These are phyloP conservation scores for Tranzscheliella williamsii DNA, from an alignment of 1,284 basidiomycete species.

Conservation along the genomic window DNA sequence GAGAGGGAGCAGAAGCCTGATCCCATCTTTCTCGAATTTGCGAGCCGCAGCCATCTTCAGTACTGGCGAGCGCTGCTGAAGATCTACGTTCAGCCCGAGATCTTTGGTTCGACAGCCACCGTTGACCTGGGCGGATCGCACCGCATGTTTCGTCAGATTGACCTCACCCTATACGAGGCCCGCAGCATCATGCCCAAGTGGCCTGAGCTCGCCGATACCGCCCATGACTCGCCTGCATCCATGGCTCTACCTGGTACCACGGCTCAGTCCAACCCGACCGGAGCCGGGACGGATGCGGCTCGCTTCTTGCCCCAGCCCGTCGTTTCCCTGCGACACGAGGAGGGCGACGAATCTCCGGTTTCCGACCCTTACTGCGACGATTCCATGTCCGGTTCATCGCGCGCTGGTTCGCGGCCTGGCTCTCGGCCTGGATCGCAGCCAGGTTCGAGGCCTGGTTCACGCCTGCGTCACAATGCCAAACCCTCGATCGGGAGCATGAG, in stretches of 20 bases:
- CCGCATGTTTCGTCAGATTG: slow-evolving; percentile 42
- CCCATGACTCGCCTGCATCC: slow-evolving; percentile 5
- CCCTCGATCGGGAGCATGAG: slow-evolving; percentile 18
- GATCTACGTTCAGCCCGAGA: slow-evolving; percentile 38
- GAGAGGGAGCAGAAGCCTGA: slow-evolving; percentile 17
- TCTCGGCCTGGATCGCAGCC: slow-evolving; percentile 8
- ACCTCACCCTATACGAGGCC: slow-evolving; percentile 46
- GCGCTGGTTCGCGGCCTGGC: slow-evolving; percentile 16
- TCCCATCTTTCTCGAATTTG: slow-evolving; percentile 45
- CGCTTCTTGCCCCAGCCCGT: neutral
- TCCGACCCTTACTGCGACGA: slow-evolving; percentile 19
- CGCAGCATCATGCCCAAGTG: slow-evolving; percentile 37
- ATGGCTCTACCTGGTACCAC: too few relatives aligned
- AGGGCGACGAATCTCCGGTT: slow-evolving; percentile 14
- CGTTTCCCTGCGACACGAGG: neutral
- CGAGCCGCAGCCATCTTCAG: slow-evolving; percentile 20
- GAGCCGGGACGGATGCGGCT: slow-evolving; percentile 4
- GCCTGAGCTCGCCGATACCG: slow-evolving; percentile 14
- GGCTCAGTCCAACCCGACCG: too few relatives aligned
- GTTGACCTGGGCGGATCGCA: slow-evolving; percentile 30
- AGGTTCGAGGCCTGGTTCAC: slow-evolving; percentile 17
- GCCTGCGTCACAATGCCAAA: slow-evolving; percentile 20
- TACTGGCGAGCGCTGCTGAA: slow-evolving; percentile 32
- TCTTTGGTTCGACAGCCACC: slow-evolving; percentile 31
- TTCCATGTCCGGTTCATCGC: slow-evolving; percentile 19